A percentile compares a stretch with the other conserved stretches of the same genome.
phyloP scores from a whole-genome alignment of 352 stramenopile genomes.

The Pythium monospermum region DNA sequence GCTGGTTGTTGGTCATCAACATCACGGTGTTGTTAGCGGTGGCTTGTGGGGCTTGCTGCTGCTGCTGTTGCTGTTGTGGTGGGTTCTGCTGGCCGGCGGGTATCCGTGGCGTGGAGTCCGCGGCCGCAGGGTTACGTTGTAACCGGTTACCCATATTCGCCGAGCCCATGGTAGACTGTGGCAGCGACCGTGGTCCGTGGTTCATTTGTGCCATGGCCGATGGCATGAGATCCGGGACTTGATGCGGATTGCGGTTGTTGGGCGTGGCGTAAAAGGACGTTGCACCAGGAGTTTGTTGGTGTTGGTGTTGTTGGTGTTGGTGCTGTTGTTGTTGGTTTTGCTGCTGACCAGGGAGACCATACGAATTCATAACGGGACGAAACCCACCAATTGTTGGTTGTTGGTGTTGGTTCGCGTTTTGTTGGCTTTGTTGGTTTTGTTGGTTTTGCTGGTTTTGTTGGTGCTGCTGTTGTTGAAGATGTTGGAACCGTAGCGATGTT shows the following conservation, averaged over 20 bases:
- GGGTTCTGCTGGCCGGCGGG: neutral
- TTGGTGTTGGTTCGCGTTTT: too few relatives aligned
- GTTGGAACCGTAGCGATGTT: slow-evolving; percentile 18
- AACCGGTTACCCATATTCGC: slow-evolving; percentile 7
- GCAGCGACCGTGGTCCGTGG: slow-evolving; percentile 3
- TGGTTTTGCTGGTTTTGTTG: slow-evolving; percentile 6
- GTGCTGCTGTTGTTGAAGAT: slow-evolving; percentile 17
- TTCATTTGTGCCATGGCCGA: slow-evolving; percentile 6
- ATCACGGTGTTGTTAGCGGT: slow-evolving; percentile 9
- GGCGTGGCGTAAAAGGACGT: slow-evolving; percentile 11
- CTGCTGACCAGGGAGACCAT: too few relatives aligned
- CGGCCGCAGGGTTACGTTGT: neutral
- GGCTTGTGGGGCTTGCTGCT: slow-evolving; percentile 4
- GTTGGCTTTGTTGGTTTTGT: too few relatives aligned
- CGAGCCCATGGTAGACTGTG: too few relatives aligned
- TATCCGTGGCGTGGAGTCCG: neutral
- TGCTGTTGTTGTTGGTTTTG: slow-evolving; percentile 4
- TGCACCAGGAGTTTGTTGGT: slow-evolving; percentile 12
- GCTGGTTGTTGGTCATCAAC: slow-evolving; percentile 2
- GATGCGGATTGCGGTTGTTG: too few relatives aligned
- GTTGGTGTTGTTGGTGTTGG: slow-evolving; percentile 10
- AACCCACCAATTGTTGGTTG: too few relatives aligned
- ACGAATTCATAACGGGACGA: too few relatives aligned
- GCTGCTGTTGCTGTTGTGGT: neutral
- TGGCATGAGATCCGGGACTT: slow-evolving; percentile 14